These are phyloP conservation scores for Serendipita sp. DNA, from an alignment of 768 basidiomycete species.

Conservation along the genomic window DNA sequence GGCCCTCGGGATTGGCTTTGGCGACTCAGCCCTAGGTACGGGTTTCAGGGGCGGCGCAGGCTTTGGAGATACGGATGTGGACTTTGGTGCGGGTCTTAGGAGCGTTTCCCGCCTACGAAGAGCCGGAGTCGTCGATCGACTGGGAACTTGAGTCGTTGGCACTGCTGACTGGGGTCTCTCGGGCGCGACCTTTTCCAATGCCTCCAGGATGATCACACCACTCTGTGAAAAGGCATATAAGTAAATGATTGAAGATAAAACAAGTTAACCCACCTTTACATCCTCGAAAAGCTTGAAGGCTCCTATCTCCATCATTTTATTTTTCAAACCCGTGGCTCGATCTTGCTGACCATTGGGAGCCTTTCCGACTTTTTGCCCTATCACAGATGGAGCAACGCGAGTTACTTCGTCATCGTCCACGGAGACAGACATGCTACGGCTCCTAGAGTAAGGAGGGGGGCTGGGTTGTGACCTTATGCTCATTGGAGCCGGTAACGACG, in stretches of 20 bases:
- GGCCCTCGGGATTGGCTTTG: background rate
- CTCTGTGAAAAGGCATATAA: too few species aligned
- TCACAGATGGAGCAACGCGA: background rate
- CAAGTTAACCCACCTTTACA: slow-evolving; percentile 51
- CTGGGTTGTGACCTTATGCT: slow-evolving; percentile 37
- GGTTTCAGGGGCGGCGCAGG: slow-evolving; percentile 59
- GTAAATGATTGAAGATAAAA: too few species aligned
- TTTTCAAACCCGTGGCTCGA: slow-evolving; percentile 68
- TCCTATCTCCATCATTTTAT: slow-evolving; percentile 98
- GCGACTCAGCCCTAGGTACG: slow-evolving; percentile 34
- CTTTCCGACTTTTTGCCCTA: slow-evolving; percentile 80
- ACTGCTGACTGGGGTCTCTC: slow-evolving; percentile 28
- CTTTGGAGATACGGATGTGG: slow-evolving; percentile 18
- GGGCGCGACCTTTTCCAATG: slow-evolving; percentile 89
- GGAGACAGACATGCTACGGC: slow-evolving; percentile 99
- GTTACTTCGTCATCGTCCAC: slow-evolving; percentile 46
- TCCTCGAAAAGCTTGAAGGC: slow-evolving; percentile 92
- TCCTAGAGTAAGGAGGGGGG: slow-evolving; percentile 86
- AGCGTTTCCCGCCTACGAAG: background rate
- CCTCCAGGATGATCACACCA: slow-evolving; percentile 81
- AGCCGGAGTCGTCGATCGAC: background rate
- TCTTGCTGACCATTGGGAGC: slow-evolving; percentile 71
- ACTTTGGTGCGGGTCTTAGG: background rate
- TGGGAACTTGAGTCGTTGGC: background rate
- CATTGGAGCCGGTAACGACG: slow-evolving; percentile 77